phyloP scores from a whole-genome alignment of 371 early-diverging fungal species.

The Mucor velutinosus region DNA sequence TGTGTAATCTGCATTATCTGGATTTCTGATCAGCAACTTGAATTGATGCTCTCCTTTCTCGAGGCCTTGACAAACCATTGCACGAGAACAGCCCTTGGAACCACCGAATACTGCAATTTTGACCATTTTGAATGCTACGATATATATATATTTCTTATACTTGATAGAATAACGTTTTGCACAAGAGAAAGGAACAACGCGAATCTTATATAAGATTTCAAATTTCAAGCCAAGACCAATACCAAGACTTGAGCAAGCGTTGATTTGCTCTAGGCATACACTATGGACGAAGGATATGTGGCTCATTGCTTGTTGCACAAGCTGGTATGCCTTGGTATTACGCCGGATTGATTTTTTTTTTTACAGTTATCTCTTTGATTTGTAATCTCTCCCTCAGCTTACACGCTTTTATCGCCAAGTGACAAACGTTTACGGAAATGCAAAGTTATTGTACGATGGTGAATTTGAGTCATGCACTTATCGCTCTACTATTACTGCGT shows the following conservation, averaged over 20 bases:
- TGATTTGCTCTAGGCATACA: too few relatives aligned
- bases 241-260: background rate
- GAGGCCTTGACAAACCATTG: conserved; percentile 44
- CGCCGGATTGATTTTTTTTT: background rate
- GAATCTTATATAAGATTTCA: background rate
- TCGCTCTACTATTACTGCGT: background rate
- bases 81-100: conserved; percentile 25
- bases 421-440: background rate
- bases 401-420: background rate
- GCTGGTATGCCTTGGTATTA: background rate
- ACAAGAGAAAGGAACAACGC: conserved; percentile 2
- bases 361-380: background rate
- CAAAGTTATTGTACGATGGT: background rate
- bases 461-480: background rate
- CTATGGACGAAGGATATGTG: too few relatives aligned
- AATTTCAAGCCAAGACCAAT: background rate
- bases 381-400: background rate
- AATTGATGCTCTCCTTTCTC: conserved; percentile 23
- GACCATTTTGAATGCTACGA: conserved; percentile 8
- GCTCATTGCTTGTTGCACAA: background rate
- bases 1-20: conserved; percentile 34
- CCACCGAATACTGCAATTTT: conserved; percentile 29
- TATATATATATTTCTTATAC: background rate
- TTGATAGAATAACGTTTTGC: too few relatives aligned
- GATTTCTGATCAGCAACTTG: conserved; percentile 39